These are phyloP conservation scores for Aleurites moluccanus DNA, from an alignment of 441 rosid genomes.

Conservation along the genomic window DNA sequence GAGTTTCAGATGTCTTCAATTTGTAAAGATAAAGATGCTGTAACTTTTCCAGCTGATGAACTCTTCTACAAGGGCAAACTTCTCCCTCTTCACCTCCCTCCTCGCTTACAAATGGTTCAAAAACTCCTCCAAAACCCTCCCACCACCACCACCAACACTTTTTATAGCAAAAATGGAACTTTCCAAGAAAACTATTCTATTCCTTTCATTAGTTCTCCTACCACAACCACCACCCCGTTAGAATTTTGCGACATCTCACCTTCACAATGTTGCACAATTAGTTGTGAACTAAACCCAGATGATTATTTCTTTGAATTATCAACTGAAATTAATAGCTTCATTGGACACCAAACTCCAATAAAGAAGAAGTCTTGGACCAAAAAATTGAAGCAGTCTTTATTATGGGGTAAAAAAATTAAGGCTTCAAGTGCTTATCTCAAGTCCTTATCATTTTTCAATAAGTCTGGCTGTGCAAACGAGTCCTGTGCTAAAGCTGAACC, in stretches of 20 bases:
- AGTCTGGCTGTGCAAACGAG: conserved; percentile 55
- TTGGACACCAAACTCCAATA: conserved; percentile 28
- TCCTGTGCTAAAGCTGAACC: conserved; percentile 36
- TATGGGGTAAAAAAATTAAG: conserved; percentile 56
- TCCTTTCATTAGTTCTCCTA: conserved; percentile 22
- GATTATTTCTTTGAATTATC: conserved; percentile 68
- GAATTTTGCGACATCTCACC: conserved; percentile 47
- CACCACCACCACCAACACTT: neutral
- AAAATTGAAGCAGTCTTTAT: conserved; percentile 57
- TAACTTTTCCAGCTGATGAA: conserved; percentile 79
- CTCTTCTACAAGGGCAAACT: conserved; percentile 93
- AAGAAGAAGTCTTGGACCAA: conserved; percentile 51
- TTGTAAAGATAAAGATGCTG: conserved; percentile 33
- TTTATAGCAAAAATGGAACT: conserved; percentile 16
- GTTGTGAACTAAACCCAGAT: conserved; percentile 53
- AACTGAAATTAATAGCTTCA: conserved; percentile 42
- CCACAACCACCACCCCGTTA: conserved; percentile 35
- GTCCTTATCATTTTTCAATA: conserved; percentile 48
- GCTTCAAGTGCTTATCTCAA: conserved; percentile 64
- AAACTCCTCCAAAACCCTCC: conserved; percentile 51
- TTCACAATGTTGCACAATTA: conserved; percentile 54
- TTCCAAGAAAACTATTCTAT: conserved; percentile 26
- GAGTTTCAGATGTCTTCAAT: conserved; percentile 78
- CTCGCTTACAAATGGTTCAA: conserved; percentile 72
- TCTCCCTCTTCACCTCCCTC: conserved; percentile 94